Conservation (phyloP, 129 eudicot genomes). For the Arctium lappa region DNA sequence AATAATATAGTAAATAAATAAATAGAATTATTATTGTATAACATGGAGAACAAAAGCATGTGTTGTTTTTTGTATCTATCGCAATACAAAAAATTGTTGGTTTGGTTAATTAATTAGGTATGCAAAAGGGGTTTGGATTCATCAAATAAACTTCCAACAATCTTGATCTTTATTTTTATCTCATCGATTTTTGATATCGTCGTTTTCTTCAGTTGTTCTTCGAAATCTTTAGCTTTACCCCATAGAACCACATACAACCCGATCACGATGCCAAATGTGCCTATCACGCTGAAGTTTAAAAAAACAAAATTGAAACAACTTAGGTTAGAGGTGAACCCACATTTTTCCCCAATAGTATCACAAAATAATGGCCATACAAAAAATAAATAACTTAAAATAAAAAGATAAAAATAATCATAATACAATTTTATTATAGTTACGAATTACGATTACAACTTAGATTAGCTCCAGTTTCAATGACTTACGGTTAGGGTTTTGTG, state of each 20-base stretch:
- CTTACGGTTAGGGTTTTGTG: no score
- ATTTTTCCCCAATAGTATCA: not conserved
- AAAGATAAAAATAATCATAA: no score
- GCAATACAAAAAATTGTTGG: not conserved
- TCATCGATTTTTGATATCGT: slow-evolving; percentile 17
- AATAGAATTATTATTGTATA: not conserved
- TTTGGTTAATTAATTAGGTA: slow-evolving; percentile 18
- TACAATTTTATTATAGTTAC: no score
- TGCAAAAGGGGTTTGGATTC: slow-evolving; percentile 56
- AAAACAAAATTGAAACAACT: not conserved
- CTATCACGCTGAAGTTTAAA: slow-evolving; percentile 41
- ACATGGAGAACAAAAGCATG: not conserved
- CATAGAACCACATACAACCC: slow-evolving; percentile 73
- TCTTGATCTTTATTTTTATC: slow-evolving; percentile 11
- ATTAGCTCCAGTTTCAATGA: no score
- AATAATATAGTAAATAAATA: not conserved
- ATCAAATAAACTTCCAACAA: slow-evolving; percentile 21
- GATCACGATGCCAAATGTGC: slow-evolving; percentile 53
- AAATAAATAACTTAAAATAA: no score
- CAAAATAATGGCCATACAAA: no score
- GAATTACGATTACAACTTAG: no score
- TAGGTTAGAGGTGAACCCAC: not conserved
- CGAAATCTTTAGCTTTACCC: slow-evolving; percentile 72
- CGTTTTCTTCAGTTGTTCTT: slow-evolving; percentile 23
- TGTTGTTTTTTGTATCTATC: not conserved